Base-by-base conservation (phyloP, 1,139 yeast genomes). In the Diutina sp. region DNA sequence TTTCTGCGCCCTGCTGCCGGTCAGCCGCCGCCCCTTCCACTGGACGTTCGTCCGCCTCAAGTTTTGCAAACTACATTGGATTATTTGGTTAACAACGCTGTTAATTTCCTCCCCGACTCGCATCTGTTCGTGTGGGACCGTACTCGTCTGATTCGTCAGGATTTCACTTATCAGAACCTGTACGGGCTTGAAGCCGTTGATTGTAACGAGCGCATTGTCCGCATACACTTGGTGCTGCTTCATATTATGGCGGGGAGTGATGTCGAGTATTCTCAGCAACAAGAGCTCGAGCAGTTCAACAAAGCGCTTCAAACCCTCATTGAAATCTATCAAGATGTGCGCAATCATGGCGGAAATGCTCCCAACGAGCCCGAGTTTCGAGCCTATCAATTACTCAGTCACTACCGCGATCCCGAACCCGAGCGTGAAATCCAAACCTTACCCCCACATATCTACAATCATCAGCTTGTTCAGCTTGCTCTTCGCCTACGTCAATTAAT, bases 1-100 rank as follows among this genome's bases (percentile, higher is more conserved):
- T 95, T 93, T 67, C 88, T 96, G 44, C 76, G 99, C 62, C 98
- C 99, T 0, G 97, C 97, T 11, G 98, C 99, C 1, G 99, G 99
- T 11, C 97, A 95, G 63, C 96, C 97, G 0, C 98, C 98, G 5
- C 96, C 98, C 4, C 72, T 95, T 58, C 99, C 99, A 0, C 90
- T 97, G 0, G 99, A 95, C 67, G 99, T 95, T 1, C 77, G 99
- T 61, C 97, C 99, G 1, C 99, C 99, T 0, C 79, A 77, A 58
- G 75, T 91, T 1, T 71, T 95, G 56, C 78, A 77, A 11, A 65
- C 73, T 46, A 85, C 97, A 0, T 72, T 93, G 59, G 76, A 86
- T 59, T 88, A 87, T 65, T 76, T 93, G 55, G 80, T 89, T 6
- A 83, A 83, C 21, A 77, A 81, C 53, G 71, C 87, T 1, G 69